phyloP scores from a whole-genome alignment of 306 rosid species.

The Fagus sylvatica region DNA sequence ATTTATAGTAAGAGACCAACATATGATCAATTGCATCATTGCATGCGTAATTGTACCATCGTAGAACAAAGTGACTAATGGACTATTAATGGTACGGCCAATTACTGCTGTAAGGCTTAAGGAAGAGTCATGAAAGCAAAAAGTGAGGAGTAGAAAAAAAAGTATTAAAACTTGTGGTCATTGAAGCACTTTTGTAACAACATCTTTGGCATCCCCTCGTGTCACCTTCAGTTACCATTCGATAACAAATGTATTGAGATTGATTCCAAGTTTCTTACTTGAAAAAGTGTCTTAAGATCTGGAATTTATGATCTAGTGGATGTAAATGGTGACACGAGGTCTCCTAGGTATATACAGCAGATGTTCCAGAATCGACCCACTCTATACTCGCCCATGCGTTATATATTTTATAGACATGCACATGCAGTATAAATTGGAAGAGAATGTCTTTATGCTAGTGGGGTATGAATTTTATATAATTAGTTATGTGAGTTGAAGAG shows the following conservation, averaged over 20 bases:
- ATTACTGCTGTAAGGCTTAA: neutral
- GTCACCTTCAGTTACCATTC: neutral
- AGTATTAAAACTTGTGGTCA: neutral
- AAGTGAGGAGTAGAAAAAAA: neutral
- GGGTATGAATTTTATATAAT: conserved; percentile 26
- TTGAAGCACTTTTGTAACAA: neutral
- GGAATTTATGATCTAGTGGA: conserved; percentile 41
- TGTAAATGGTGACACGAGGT: conserved; percentile 41
- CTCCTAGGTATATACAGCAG: conserved; percentile 16
- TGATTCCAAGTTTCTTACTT: conserved; percentile 14
- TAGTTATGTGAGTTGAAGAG: conserved; percentile 5
- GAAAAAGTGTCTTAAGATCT: conserved; percentile 35
- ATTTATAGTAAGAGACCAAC: conserved; percentile 3
- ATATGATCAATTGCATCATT: conserved; percentile 5
- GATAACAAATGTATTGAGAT: conserved; percentile 36
- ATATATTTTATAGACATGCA: conserved; percentile 7
- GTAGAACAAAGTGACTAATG: neutral
- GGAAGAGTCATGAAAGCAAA: neutral
- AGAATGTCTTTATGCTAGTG: conserved; percentile 57
- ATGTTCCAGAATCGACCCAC: conserved; percentile 44
- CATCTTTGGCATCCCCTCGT: conserved; percentile 1
- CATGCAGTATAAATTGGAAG: conserved; percentile 11
- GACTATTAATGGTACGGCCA: neutral
- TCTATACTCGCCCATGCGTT: conserved; percentile 46
- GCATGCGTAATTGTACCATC: conserved; percentile 26